phyloP scores from a whole-genome alignment of 768 basidiomycete genomes.

The Tubosaeta brunneosetosa region DNA sequence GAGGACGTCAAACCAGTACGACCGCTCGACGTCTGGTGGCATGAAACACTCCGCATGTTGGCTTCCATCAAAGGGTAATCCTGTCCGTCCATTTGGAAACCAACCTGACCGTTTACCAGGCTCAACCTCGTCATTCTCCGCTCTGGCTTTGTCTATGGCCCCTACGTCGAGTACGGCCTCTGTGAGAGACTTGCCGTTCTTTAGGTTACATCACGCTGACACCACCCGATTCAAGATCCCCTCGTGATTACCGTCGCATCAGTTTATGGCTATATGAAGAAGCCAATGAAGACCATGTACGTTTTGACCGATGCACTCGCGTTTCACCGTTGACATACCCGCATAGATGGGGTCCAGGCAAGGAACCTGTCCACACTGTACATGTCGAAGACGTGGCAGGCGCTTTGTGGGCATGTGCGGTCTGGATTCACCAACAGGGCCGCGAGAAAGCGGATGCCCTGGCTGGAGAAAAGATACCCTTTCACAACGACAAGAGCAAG shows the following conservation, averaged over 20 bases:
- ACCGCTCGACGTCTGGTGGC: constrained; percentile 81
- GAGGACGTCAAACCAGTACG: constrained; percentile 69
- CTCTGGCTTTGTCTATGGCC: constrained; percentile 74
- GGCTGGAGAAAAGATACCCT: constrained; percentile 40
- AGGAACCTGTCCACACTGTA: constrained; percentile 67
- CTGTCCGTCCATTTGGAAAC: background rate
- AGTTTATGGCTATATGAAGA: constrained; percentile 77
- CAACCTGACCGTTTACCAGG: constrained; percentile 34
- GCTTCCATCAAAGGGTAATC: constrained; percentile 67
- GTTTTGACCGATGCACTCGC: constrained; percentile 21
- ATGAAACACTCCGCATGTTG: constrained; percentile 72
- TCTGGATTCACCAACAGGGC: constrained; percentile 67
- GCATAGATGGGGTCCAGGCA: constrained; percentile 73
- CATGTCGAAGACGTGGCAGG: constrained; percentile 80
- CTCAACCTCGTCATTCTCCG: constrained; percentile 79
- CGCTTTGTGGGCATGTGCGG: constrained; percentile 67
- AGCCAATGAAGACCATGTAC: constrained; percentile 82
- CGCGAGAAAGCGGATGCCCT: constrained; percentile 57
- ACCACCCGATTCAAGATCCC: constrained; percentile 43
- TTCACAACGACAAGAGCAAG: constrained; percentile 63
- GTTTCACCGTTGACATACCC: constrained; percentile 7
- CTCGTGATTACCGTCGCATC: constrained; percentile 70
- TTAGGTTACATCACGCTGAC: constrained; percentile 12
- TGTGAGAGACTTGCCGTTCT: constrained; percentile 38
- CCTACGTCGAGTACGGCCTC: constrained; percentile 68